Base-by-base conservation (phyloP, 2,329 filamentous ascomycete species). In the Colletotrichum sp. region DNA sequence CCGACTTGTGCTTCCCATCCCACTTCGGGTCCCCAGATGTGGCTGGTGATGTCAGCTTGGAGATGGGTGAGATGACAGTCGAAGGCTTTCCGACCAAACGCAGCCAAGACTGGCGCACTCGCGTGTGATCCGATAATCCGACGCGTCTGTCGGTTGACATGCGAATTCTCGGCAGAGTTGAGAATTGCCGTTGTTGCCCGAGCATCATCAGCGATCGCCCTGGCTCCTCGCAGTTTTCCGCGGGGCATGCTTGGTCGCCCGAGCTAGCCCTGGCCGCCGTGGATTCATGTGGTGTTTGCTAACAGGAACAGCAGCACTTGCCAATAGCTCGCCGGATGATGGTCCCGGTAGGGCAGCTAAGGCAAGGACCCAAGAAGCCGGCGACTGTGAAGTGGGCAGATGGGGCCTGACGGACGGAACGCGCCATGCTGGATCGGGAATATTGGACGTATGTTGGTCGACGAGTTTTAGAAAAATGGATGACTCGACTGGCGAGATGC, bases 151-250 rank as follows among this genome's bases (percentile, higher is more conserved):
- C n/a, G 21, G 28, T 36, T 60, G 55, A n/a, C 15, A 32, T n/a
- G 24, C 30, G 13, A 65, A 28, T 36, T 34, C 34, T 72, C 52
- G 68, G 72, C 68, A 72, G 39, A 63, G 36, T 55, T 57, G 7
- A 61, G 36, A 75, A 67, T 30, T 67, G 68, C 69, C 69, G 69
- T 26, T 43, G n/a, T 72, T 75, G 68, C 72, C 61, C 52, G 55
- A 67, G 30, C 21, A 61, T 57, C 21, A 28, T 13, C 55, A 67
- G 32, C 10, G 55, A 75, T 57, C n/a, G 73, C 30, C 73, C 32
- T 39, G 30, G 69, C 52, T 39, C 39, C 34, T 48, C 26, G 34
- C 16, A 32, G 30, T 63, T 67, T 63, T 16, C 69, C 73, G 63
- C 39, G 55, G 68, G 63, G 61, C 57, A 75, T 36, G 63, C 68